Base-by-base conservation (phyloP, 1,139 yeast species). In the Blastobotrys illinoisensis region DNA sequence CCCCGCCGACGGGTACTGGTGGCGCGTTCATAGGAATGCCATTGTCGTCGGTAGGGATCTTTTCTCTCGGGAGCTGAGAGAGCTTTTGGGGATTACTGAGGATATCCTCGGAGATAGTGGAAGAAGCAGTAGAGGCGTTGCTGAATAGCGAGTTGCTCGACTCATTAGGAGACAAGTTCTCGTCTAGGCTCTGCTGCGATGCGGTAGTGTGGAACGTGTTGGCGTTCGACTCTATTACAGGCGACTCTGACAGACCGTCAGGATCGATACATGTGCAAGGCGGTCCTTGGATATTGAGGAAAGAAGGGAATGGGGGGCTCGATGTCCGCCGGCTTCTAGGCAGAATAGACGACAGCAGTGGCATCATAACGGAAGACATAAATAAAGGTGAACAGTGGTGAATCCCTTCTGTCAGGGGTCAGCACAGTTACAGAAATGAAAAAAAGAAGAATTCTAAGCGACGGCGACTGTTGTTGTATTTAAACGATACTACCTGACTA, bases 1-100 rank as follows among this genome's bases (percentile, higher is more conserved):
- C 49, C 1, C 56, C 56, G 23, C 56, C 56, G 11, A 44, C 50
- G 9, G 56, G 56, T 1, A 51, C 49, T 6, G 56, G 56, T n/a
- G 56, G 56, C 5, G 51, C 51, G 24, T 51, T 46, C 18, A 51
- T 44, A 44, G 32, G 32, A 9, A 26, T 26, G 13, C 32, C 32
- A 11, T 26, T 26, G 32, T 26, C 32, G 32, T 26, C 32, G 13
- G 32, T 26, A 3, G 32, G 32, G 32, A 26, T 26, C 32, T 26
- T 26, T 9, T 26, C 32, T 11, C 32, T 26, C 32, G 32, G 32
- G 3, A 26, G 32, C 13, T 26, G 32, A 26, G 32, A 26, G 13
- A 26, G 6, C 11, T 26, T 26, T 5, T 26, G 32, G 3, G 32
- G 32, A 26, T 26, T 26, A 11, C 13, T 26, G 32, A 26, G 32